Percentiles rank a stretch among this genome's conserved stretches.
Conservation (phyloP, 129 eudicot species). For the Logfia minima region DNA sequence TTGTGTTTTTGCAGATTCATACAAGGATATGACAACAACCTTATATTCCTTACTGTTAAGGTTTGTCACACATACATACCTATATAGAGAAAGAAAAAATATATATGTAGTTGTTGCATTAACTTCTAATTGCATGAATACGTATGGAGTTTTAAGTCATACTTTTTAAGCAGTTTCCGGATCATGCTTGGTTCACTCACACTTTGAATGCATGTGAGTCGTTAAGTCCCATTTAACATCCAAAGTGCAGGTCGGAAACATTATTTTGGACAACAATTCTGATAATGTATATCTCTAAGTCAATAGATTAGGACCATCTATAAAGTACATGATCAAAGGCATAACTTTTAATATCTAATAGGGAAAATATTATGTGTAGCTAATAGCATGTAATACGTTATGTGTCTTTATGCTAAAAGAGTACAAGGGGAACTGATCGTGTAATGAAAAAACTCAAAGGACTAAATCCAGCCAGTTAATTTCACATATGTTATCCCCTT, state of each 20-base stretch:
- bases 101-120: not conserved
- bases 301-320: not conserved
- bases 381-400: no score
- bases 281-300: no score
- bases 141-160: constrained; percentile 1
- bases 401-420: no score
- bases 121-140: not conserved
- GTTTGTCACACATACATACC: constrained; percentile 37
- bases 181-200: not conserved
- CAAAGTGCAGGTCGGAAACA: not conserved
- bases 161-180: not conserved
- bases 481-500: no score
- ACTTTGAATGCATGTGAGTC: not conserved
- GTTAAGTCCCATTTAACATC: not conserved
- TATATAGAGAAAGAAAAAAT: not conserved
- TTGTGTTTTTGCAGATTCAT: constrained; percentile 43
- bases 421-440: no score
- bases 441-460: no score
- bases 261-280: no score
- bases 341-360: not conserved
- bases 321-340: not conserved
- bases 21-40: constrained; percentile 70
- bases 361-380: no score
- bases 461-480: no score
- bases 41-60: constrained; percentile 80